Evolutionary conservation across 129 eudicot genomes (phyloP), one percentile per base, ranked within the genome.

Genomic region (Mikania micrantha): DNA sequence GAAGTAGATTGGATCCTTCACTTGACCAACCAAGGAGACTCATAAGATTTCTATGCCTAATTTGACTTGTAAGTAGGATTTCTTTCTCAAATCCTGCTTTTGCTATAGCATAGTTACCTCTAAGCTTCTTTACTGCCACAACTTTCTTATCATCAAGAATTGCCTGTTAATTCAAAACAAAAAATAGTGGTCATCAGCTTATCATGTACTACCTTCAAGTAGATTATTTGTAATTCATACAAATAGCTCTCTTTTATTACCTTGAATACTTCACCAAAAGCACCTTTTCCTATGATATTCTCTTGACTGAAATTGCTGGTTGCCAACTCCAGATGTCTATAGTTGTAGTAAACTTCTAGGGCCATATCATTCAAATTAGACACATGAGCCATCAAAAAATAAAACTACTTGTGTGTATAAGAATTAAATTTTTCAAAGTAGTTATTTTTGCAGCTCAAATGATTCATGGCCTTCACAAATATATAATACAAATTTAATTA

Each of bases 241-340:
- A 1, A 2, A 20, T 20, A 8, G 19, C 16, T 42, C 10, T 15
- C 1, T 50, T 50, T 39, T 28, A 22, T 56, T 67, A 88, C 96
- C 92, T 85, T 88, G 74, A 75, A 85, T 13, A 88, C 96, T 35
- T 80, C 91, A 41, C 96, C 92, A 60, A 79, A 88, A 83, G 76
- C 54, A 84, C 96, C 75, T 77, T 85, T 61, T 92, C 96, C 59
- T 52, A 52, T 21, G 20, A 88, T 85, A 67, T 69, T 69, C 60
- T 76, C 87, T 34, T 83, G 77, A 20, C 89, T 83, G 50, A 88
- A 88, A 56, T 79, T 75, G 4, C 78, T 74, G 19, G 96, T 88
- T 2, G 92, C 86, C 25, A 20, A 52, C 31, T 52, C n/a, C 0
- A 52, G 31, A 21, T 52, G 31, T 21, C 22, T 52, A 7, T 52